These are phyloP conservation scores for Aspergillus baeticus DNA, from an alignment of 495 filamentous ascomycete genomes.

Conservation along the genomic window DNA sequence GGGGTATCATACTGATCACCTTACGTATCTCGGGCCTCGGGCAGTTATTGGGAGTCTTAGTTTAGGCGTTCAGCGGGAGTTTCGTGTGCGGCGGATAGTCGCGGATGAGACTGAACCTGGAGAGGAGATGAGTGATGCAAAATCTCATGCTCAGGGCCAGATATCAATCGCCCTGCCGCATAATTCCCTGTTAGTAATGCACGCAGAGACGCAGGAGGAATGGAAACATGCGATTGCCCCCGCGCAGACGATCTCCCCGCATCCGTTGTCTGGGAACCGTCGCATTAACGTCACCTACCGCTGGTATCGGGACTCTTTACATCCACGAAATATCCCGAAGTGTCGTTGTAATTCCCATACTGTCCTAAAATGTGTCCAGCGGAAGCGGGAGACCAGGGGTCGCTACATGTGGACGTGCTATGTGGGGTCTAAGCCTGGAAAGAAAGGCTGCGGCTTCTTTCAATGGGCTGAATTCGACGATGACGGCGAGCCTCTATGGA, in stretches of 20 bases:
- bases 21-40: slow-evolving; percentile 89
- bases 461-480: slow-evolving; percentile 89
- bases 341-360: slow-evolving; percentile 68
- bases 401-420: slow-evolving; percentile 96
- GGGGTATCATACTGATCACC: slow-evolving; percentile 87
- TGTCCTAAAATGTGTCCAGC: slow-evolving; percentile 76
- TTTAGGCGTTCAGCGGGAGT: slow-evolving; percentile 86
- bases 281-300: slow-evolving; percentile 95
- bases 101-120: slow-evolving; percentile 46
- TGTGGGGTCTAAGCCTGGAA: slow-evolving; percentile 70
- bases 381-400: slow-evolving; percentile 69
- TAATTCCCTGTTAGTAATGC: slow-evolving; percentile 91
- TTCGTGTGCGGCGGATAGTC: slow-evolving; percentile 75
- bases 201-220: slow-evolving; percentile 72
- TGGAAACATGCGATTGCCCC: slow-evolving; percentile 68
- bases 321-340: slow-evolving; percentile 59
- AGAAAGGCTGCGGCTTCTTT: slow-evolving; percentile 77
- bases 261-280: slow-evolving; percentile 74
- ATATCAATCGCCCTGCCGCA: slow-evolving; percentile 91
- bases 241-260: slow-evolving; percentile 70
- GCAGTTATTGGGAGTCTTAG: slow-evolving; percentile 87
- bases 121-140: slow-evolving; percentile 12
- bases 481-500: slow-evolving; percentile 76
- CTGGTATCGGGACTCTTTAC: slow-evolving; percentile 72
- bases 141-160: slow-evolving; percentile 69